Conservation (phyloP, 768 basidiomycete species). For the Leucosporidium yakuticum region DNA sequence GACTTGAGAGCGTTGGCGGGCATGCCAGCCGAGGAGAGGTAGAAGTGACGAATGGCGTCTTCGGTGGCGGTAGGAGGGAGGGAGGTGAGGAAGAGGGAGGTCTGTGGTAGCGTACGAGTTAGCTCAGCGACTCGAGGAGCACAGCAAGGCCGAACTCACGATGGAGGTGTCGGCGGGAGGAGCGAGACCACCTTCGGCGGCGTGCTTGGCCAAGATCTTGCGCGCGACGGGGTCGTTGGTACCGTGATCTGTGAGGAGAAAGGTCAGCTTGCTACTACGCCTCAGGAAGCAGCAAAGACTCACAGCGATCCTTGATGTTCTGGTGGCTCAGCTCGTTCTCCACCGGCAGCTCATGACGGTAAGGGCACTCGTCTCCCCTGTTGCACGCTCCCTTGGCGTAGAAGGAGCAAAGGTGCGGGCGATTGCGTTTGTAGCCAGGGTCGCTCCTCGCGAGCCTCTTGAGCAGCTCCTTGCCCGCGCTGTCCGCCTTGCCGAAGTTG, state of each 20-base stretch:
- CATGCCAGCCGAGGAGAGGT: constrained; percentile 52
- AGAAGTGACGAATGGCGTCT: constrained; percentile 63
- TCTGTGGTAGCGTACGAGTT: constrained; percentile 48
- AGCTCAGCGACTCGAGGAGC: background rate
- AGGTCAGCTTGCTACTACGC: background rate
- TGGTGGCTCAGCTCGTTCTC: constrained; percentile 67
- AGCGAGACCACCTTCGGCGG: constrained; percentile 71
- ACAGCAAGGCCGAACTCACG: constrained; percentile 52
- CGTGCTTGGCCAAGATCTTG: constrained; percentile 76
- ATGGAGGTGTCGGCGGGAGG: constrained; percentile 83
- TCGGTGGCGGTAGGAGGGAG: constrained; percentile 67
- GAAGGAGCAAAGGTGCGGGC: constrained; percentile 90
- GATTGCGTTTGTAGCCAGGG: constrained; percentile 94
- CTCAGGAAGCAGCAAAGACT: constrained; percentile 3
- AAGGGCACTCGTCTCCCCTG: constrained; percentile 86
- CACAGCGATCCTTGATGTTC: constrained; percentile 85
- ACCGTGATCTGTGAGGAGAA: constrained; percentile 53
- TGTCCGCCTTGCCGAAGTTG: constrained; percentile 39
- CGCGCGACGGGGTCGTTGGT: constrained; percentile 86
- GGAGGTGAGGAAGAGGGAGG: constrained; percentile 73
- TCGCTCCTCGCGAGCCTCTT: constrained; percentile 78
- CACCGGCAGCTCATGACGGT: constrained; percentile 80
- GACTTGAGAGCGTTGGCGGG: constrained; percentile 64
- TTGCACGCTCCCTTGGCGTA: constrained; percentile 92
- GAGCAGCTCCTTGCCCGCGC: constrained; percentile 85